Conservation (phyloP, 106 monocot genomes). For the Acorus calamus region DNA sequence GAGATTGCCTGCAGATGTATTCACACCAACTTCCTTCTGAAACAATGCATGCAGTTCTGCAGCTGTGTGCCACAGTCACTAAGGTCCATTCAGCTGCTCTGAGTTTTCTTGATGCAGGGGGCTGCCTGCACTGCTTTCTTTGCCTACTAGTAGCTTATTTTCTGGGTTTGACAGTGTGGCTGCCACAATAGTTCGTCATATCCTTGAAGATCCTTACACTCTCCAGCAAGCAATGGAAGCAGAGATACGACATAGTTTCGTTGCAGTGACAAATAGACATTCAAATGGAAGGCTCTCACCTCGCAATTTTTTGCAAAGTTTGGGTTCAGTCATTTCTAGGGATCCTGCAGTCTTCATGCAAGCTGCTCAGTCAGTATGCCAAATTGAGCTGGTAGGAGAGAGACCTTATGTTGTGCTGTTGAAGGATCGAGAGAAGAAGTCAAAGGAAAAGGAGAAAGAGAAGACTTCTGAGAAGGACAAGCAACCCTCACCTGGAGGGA, state of each 20-base stretch:
- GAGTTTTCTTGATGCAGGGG: constrained; percentile 80
- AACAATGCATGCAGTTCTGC: constrained; percentile 88
- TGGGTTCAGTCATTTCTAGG: constrained; percentile 71
- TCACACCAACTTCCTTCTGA: constrained; percentile 72
- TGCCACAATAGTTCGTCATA: constrained; percentile 80
- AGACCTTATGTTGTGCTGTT: constrained; percentile 71
- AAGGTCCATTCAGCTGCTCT: constrained; percentile 83
- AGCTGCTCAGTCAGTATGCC: constrained; percentile 84
- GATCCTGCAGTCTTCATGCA: constrained; percentile 79
- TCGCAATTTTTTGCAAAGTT: constrained; percentile 79
- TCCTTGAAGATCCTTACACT: constrained; percentile 93
- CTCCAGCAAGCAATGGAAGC: constrained; percentile 98
- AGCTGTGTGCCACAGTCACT: constrained; percentile 88
- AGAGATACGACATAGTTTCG: constrained; percentile 85
- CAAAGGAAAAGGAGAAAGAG: constrained; percentile 77
- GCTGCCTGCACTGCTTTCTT: constrained; percentile 62
- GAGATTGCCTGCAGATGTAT: constrained; percentile 88
- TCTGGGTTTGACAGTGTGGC: constrained; percentile 87
- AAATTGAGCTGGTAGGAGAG: constrained; percentile 89
- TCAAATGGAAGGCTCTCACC: constrained; percentile 69
- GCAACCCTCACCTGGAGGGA: constrained; percentile 16
- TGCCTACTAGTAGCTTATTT: constrained; percentile 79
- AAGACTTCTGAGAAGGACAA: constrained; percentile 67
- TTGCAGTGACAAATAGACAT: constrained; percentile 65
- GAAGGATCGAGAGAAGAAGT: constrained; percentile 89